Conservation (phyloP, 768 basidiomycete species). For the Strobilomyces echinocephalus region DNA sequence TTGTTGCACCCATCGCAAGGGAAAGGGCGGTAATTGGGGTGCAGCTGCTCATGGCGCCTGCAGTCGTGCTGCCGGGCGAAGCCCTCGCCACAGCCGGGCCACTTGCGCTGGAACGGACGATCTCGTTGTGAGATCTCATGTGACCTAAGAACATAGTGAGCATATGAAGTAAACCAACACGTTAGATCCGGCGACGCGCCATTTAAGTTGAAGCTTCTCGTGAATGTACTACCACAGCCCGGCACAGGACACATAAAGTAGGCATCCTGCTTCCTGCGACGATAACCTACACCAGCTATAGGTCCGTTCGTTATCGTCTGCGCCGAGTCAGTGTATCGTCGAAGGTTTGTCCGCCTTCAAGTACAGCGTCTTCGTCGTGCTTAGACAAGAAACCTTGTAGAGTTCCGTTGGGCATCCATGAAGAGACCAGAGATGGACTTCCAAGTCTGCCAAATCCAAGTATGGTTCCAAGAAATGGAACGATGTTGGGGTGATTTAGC, state of each 20-base stretch:
- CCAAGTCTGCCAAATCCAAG: slow-evolving; percentile 7
- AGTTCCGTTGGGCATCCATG: slow-evolving; percentile 11
- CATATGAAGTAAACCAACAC: slow-evolving; percentile 8
- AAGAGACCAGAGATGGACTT: slow-evolving; percentile 5
- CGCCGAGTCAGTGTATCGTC: no score
- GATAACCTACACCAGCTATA: slow-evolving; percentile 82
- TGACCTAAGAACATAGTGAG: slow-evolving; percentile 51
- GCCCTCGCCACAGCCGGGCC: slow-evolving; percentile 92
- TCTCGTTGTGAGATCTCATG: slow-evolving; percentile 93
- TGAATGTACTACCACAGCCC: slow-evolving; percentile 81
- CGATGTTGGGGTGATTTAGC: slow-evolving; percentile 7
- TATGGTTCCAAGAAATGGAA: slow-evolving; percentile 9
- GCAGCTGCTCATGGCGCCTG: slow-evolving; percentile 92
- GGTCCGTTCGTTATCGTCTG: slow-evolving; percentile 88
- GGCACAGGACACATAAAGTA: slow-evolving; percentile 79
- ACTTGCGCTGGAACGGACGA: slow-evolving; percentile 90
- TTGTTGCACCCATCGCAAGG: slow-evolving; percentile 90
- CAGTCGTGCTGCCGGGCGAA: slow-evolving; percentile 95
- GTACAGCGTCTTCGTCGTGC: no score
- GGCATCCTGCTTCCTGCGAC: slow-evolving; percentile 83
- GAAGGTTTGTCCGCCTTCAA: no score
- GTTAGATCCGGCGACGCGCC: slow-evolving; percentile 39
- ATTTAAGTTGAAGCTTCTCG: slow-evolving; percentile 84
- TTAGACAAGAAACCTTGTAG: slow-evolving; percentile 4
- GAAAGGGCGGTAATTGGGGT: slow-evolving; percentile 89